Evolutionary conservation across 2,329 filamentous ascomycete species (phyloP).

Genomic region (Cryoendolithus antarcticus): DNA sequence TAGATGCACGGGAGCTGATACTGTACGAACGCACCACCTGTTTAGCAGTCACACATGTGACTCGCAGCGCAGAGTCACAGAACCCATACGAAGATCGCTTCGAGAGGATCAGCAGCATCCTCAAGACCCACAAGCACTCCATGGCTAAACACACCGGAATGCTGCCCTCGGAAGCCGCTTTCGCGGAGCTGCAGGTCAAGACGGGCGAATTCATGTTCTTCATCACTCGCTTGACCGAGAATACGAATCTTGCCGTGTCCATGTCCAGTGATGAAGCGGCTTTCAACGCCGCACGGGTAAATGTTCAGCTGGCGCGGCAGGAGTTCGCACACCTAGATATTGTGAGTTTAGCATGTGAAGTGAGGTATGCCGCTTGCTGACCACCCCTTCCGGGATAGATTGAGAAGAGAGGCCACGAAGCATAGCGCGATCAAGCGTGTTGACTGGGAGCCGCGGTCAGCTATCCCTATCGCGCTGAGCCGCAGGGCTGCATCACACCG

Average conservation of each 20-base stretch:
- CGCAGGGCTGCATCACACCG: too few relatives aligned
- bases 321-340: slow-evolving; percentile 59
- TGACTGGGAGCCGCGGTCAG: too few relatives aligned
- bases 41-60: slow-evolving; percentile 87
- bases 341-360: slow-evolving; percentile 7
- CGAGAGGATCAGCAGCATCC: slow-evolving; percentile 90
- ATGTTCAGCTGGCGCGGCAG: slow-evolving; percentile 74
- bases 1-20: slow-evolving; percentile 86
- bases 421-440: too few relatives aligned
- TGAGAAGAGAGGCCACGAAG: slow-evolving; percentile 20
- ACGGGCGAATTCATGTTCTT: slow-evolving; percentile 80
- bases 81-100: slow-evolving; percentile 91
- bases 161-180: slow-evolving; percentile 70
- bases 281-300: slow-evolving; percentile 82
- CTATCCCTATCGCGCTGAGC: too few relatives aligned
- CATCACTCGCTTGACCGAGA: slow-evolving; percentile 89
- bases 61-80: slow-evolving; percentile 53
- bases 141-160: slow-evolving; percentile 62
- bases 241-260: slow-evolving; percentile 89
- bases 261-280: slow-evolving; percentile 82
- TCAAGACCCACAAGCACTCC: slow-evolving; percentile 94
- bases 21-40: slow-evolving; percentile 94
- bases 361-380: too few relatives aligned
- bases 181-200: slow-evolving; percentile 70
- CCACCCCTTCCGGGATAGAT: too few relatives aligned